phyloP scores from a whole-genome alignment of 2,329 filamentous ascomycete genomes.

The Clarireedia hainanense region DNA sequence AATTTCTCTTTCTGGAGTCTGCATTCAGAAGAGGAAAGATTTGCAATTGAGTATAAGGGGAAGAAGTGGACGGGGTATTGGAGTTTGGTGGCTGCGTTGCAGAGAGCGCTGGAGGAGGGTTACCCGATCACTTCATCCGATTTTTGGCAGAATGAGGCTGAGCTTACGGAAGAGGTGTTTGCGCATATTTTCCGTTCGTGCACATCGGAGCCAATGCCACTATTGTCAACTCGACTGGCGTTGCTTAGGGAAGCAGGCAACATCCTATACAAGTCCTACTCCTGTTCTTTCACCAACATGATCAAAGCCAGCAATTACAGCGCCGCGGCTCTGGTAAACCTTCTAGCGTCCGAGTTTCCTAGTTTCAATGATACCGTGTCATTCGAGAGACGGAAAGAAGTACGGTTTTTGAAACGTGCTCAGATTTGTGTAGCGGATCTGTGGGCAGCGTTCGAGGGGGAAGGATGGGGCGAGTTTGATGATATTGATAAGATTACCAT shows the following conservation, averaged over 20 bases:
- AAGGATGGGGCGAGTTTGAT: slow-evolving; percentile 68
- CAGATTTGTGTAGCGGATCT: slow-evolving; percentile 94
- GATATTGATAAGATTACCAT: slow-evolving; percentile 97
- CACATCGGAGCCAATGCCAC: slow-evolving; percentile 78
- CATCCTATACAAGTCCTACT: slow-evolving; percentile 73
- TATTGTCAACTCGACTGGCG: slow-evolving; percentile 67
- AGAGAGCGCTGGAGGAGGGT: slow-evolving; percentile 85
- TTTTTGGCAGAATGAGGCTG: slow-evolving; percentile 74
- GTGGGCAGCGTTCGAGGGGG: slow-evolving; percentile 90
- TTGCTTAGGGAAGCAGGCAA: slow-evolving; percentile 78
- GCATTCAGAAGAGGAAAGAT: slow-evolving; percentile 56
- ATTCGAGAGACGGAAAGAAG: slow-evolving; percentile 63
- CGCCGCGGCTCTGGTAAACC: slow-evolving; percentile 76
- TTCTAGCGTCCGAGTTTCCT: slow-evolving; percentile 71
- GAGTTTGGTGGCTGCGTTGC: slow-evolving; percentile 81
- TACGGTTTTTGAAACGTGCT: slow-evolving; percentile 85
- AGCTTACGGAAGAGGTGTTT: slow-evolving; percentile 68
- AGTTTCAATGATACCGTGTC: slow-evolving; percentile 78
- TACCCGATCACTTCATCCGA: slow-evolving; percentile 75
- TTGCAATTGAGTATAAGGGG: slow-evolving; percentile 73
- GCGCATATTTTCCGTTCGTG: slow-evolving; percentile 76
- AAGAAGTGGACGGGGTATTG: slow-evolving; percentile 90
- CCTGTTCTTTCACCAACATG: slow-evolving; percentile 65
- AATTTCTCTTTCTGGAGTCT: slow-evolving; percentile 98
- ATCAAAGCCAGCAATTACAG: slow-evolving; percentile 69